Conservation (phyloP, 1,139 yeast species). For the Pichia sp. region DNA sequence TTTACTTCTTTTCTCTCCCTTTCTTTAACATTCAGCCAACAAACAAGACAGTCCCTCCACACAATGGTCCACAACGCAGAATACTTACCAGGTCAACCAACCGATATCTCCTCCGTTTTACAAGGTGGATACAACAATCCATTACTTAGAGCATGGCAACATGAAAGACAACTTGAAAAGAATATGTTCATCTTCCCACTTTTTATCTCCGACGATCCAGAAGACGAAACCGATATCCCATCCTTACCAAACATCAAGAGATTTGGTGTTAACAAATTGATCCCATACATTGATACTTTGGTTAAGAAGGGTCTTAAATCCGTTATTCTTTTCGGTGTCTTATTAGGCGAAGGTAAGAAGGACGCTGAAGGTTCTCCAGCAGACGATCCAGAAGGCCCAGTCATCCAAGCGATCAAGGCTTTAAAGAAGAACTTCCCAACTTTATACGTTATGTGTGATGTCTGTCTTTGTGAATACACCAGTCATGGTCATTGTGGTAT, state of each 20-base stretch:
- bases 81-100: constrained; percentile 54
- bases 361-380: constrained; percentile 88
- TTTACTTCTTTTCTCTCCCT: neutral
- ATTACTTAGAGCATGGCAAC: constrained; percentile 87
- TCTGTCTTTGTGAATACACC: constrained; percentile 95
- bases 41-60: neutral
- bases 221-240: constrained; percentile 72
- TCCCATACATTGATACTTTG: constrained; percentile 67
- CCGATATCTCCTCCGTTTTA: constrained; percentile 72
- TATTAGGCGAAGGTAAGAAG: constrained; percentile 68
- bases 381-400: constrained; percentile 97
- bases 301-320: constrained; percentile 81
- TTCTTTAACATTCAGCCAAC: neutral
- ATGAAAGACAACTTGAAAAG: constrained; percentile 77
- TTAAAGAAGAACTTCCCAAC: constrained; percentile 70
- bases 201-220: constrained; percentile 77
- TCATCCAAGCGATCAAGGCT: constrained; percentile 70
- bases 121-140: constrained; percentile 97
- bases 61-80: constrained; percentile 58
- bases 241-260: constrained; percentile 88
- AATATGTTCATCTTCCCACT: constrained; percentile 93
- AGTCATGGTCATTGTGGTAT: constrained; percentile 97
- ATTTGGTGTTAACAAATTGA: constrained; percentile 77
- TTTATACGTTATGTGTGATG: constrained; percentile 88
- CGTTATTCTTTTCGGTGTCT: constrained; percentile 92